These are phyloP conservation scores for Calonectria crousiana DNA, from an alignment of 2,329 filamentous ascomycete genomes.

Conservation along the genomic window DNA sequence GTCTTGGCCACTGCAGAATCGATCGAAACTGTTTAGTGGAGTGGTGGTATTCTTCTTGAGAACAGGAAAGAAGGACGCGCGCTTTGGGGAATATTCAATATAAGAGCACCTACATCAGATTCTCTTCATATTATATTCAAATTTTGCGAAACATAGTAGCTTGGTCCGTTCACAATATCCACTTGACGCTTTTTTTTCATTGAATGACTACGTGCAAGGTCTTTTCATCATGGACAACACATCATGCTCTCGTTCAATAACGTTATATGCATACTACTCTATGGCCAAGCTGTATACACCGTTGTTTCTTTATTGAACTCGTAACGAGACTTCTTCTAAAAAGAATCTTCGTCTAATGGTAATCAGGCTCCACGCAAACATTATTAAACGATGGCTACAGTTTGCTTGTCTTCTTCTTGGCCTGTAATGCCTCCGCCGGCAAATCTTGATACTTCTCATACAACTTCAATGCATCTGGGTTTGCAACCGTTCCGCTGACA, in stretches of 20 bases:
- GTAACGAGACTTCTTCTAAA: not conserved
- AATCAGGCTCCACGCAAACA: not conserved
- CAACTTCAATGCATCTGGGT: constrained; percentile 7
- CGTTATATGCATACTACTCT: not conserved
- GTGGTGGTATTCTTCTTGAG: not conserved
- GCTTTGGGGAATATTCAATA: not conserved
- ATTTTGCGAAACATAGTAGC: not conserved
- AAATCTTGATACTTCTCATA: constrained; percentile 10
- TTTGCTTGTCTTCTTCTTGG: not conserved
- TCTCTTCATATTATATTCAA: not conserved
- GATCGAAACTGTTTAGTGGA: not conserved
- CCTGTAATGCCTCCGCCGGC: not conserved
- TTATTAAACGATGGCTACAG: not conserved
- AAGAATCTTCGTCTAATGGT: not conserved
- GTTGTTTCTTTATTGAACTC: not conserved
- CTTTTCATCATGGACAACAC: not conserved
- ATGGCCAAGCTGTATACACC: not conserved
- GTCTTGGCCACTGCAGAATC: constrained; percentile 21
- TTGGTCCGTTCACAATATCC: not conserved
- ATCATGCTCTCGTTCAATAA: not conserved
- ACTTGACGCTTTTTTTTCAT: not conserved
- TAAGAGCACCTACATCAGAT: not conserved
- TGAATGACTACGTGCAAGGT: not conserved
- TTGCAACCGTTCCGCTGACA: constrained; percentile 23
- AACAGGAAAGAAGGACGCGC: not conserved